phyloP scores from a whole-genome alignment of 495 filamentous ascomycete species.

The Apiosordaria backusii region DNA sequence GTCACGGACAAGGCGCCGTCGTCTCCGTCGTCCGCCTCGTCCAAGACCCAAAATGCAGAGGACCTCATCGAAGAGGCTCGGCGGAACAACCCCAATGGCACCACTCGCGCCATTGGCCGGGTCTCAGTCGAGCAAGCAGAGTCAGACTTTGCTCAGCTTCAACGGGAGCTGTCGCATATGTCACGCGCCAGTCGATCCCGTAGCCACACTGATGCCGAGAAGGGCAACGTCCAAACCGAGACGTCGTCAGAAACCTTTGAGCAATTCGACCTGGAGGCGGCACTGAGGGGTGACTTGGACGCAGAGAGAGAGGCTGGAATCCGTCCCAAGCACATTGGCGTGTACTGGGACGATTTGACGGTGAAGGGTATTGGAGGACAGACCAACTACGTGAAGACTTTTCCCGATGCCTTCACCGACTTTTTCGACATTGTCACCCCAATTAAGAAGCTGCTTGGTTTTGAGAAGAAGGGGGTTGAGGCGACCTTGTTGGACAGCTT shows the following conservation, averaged over 20 bases:
- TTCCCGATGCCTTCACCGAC: slow-evolving; percentile 73
- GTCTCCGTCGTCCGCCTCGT: slow-evolving; percentile 39
- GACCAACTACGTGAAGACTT: slow-evolving; percentile 75
- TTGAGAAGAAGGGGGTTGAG: slow-evolving; percentile 60
- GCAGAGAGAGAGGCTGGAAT: slow-evolving; percentile 75
- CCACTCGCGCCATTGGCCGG: slow-evolving; percentile 41
- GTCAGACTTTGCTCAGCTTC: slow-evolving; percentile 72
- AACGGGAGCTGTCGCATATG: slow-evolving; percentile 63
- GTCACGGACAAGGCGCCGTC: not conserved
- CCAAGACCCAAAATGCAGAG: slow-evolving; percentile 37
- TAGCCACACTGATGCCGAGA: slow-evolving; percentile 39
- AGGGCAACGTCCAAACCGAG: slow-evolving; percentile 46
- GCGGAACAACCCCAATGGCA: slow-evolving; percentile 51
- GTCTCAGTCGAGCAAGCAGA: slow-evolving; percentile 72
- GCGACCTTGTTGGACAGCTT: slow-evolving; percentile 59
- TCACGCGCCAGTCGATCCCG: slow-evolving; percentile 51
- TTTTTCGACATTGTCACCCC: slow-evolving; percentile 71
- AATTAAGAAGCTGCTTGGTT: slow-evolving; percentile 53
- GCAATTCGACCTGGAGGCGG: slow-evolving; percentile 66
- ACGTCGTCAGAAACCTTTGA: slow-evolving; percentile 47
- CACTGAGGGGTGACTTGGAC: slow-evolving; percentile 62
- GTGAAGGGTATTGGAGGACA: slow-evolving; percentile 74
- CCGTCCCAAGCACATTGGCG: slow-evolving; percentile 72
- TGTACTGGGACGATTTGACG: slow-evolving; percentile 74
- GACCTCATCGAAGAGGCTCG: slow-evolving; percentile 44